A percentile compares a stretch with the other conserved stretches of the same genome.
Evolutionary conservation across 2,329 filamentous ascomycete genomes (phyloP).

Genomic region (Hypocrella siamensis): DNA sequence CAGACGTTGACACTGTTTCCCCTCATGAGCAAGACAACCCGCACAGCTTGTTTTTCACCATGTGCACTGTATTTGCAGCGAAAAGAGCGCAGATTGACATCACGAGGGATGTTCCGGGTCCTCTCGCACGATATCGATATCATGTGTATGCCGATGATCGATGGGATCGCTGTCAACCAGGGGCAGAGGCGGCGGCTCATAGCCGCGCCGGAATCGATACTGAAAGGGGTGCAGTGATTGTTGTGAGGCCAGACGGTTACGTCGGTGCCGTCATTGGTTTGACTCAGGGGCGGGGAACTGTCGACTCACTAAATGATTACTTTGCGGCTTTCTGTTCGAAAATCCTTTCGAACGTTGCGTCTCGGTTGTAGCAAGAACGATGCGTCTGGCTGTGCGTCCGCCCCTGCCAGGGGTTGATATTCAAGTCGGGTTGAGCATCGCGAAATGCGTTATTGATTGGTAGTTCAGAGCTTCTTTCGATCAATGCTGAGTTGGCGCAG

Average conservation of each 20-base stretch:
- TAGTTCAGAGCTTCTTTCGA: too few species aligned
- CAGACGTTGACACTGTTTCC: slow-evolving; percentile 45
- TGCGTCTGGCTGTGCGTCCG: too few species aligned
- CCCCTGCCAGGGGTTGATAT: too few species aligned
- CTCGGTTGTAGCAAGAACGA: not conserved
- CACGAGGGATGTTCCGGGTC: slow-evolving; percentile 48
- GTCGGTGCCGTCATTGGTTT: slow-evolving; percentile 62
- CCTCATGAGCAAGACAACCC: slow-evolving; percentile 76
- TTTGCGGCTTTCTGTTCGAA: slow-evolving; percentile 61
- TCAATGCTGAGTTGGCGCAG: too few species aligned
- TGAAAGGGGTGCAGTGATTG: slow-evolving; percentile 61
- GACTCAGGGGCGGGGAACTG: slow-evolving; percentile 61
- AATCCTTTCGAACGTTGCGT: slow-evolving; percentile 11
- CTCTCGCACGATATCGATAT: slow-evolving; percentile 61
- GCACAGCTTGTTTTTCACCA: slow-evolving; percentile 66
- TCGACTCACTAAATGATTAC: slow-evolving; percentile 70
- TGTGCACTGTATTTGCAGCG: slow-evolving; percentile 61
- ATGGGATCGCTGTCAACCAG: slow-evolving; percentile 52
- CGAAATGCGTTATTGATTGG: too few species aligned
- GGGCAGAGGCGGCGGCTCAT: slow-evolving; percentile 61
- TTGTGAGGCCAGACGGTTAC: slow-evolving; percentile 78
- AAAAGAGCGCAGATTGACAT: slow-evolving; percentile 59
- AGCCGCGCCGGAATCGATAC: slow-evolving; percentile 71
- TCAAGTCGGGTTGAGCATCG: too few species aligned
- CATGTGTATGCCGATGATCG: slow-evolving; percentile 80